Percentiles rank a stretch among this genome's conserved stretches.
These are phyloP conservation scores for Xylaria sp. DNA, from an alignment of 2,329 filamentous ascomycete genomes.

Conservation along the genomic window DNA sequence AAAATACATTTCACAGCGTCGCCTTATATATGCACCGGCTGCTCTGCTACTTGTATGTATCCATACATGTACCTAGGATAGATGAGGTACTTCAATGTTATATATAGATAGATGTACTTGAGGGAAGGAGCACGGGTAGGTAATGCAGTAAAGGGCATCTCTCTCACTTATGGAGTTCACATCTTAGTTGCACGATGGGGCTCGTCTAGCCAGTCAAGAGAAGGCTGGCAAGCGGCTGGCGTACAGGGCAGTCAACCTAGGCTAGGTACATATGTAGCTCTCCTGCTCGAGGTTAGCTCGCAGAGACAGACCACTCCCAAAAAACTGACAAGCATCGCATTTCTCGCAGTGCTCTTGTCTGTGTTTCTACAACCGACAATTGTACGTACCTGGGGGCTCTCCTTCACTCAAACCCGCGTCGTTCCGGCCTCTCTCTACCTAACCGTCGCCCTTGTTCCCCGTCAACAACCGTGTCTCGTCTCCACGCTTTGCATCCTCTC, in stretches of 20 bases:
- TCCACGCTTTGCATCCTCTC: neutral
- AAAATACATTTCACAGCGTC: no score
- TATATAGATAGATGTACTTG: no score
- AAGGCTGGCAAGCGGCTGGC: slow-evolving; percentile 26
- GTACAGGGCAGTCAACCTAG: slow-evolving; percentile 9
- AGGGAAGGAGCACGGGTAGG: neutral
- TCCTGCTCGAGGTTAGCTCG: slow-evolving; percentile 13
- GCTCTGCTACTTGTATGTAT: neutral
- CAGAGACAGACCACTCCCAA: slow-evolving; percentile 26
- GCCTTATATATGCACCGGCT: no score
- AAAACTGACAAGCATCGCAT: slow-evolving; percentile 38
- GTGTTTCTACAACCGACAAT: slow-evolving; percentile 38
- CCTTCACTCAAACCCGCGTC: slow-evolving; percentile 28
- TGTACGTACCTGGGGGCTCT: slow-evolving; percentile 32
- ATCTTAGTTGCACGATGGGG: neutral
- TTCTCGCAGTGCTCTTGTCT: slow-evolving; percentile 29
- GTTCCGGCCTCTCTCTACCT: slow-evolving; percentile 34
- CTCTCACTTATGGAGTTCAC: neutral
- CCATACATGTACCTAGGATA: neutral
- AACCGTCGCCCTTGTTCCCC: slow-evolving; percentile 23
- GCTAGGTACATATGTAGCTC: slow-evolving; percentile 19
- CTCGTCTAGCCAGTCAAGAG: slow-evolving; percentile 1
- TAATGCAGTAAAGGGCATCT: neutral
- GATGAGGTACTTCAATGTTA: neutral
- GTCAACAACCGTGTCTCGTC: slow-evolving; percentile 12